phyloP scores from a whole-genome alignment of 192 early-diverging fungal genomes.

The Coemansia sp. region DNA sequence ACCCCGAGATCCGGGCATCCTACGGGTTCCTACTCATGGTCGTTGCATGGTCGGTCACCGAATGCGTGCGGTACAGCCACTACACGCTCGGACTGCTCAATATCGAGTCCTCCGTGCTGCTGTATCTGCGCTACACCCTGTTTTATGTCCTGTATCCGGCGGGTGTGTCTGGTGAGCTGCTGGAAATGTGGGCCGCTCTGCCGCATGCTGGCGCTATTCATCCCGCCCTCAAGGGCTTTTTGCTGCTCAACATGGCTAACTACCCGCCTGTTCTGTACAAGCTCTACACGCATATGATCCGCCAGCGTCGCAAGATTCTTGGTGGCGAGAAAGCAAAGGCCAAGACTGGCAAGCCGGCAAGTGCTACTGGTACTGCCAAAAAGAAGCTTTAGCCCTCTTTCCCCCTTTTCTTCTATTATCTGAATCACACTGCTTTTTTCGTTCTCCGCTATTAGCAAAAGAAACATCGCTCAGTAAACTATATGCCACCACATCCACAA shows the following conservation, averaged over 20 bases:
- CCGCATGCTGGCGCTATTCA: conserved; percentile 61
- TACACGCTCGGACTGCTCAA: conserved; percentile 76
- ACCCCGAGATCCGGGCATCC: conserved; percentile 66
- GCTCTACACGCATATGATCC: conserved; percentile 92
- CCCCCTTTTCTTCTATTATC: neutral
- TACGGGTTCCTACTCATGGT: conserved; percentile 80
- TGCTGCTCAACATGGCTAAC: conserved; percentile 59
- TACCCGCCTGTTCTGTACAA: conserved; percentile 78
- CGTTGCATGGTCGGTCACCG: conserved; percentile 89
- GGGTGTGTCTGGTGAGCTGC: conserved; percentile 82
- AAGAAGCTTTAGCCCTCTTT: conserved; percentile 12
- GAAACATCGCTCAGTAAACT: too few species aligned
- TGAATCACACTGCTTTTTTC: neutral
- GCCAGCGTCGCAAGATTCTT: conserved; percentile 80
- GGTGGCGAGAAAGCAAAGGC: conserved; percentile 26
- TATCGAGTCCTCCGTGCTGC: conserved; percentile 40
- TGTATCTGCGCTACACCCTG: conserved; percentile 79
- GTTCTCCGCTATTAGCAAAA: too few species aligned
- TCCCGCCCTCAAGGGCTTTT: conserved; percentile 60
- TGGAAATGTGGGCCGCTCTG: conserved; percentile 72
- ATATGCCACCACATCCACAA: too few species aligned
- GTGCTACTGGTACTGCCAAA: conserved; percentile 10
- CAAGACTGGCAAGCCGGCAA: neutral
- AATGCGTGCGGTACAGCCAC: conserved; percentile 89
- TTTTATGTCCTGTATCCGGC: conserved; percentile 92